Evolutionary conservation across 208 protist species (phyloP).

Genomic region (Kentomonas sorsogonicus): DNA sequence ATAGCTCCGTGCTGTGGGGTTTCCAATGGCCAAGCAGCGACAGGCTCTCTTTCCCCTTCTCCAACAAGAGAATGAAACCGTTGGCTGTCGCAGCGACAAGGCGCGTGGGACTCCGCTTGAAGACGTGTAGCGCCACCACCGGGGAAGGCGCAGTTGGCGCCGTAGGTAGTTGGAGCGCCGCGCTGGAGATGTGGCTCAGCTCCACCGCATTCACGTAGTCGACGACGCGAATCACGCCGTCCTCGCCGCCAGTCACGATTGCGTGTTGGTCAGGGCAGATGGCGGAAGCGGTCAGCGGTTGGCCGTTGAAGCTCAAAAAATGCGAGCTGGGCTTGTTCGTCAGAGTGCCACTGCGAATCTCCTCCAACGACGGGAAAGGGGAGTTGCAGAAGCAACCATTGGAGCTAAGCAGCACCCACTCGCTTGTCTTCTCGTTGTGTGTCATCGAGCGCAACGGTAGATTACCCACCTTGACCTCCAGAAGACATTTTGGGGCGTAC

Average conservation of each 20-base stretch:
- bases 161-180: conserved; percentile 1
- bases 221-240: conserved; percentile 89
- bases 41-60: conserved; percentile 18
- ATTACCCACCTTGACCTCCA: conserved; percentile 50
- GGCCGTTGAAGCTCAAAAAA: conserved; percentile 70
- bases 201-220: conserved; percentile 80
- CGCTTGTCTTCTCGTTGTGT: conserved; percentile 18
- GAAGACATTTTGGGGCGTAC: conserved; percentile 73
- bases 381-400: conserved; percentile 41
- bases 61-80: conserved; percentile 67
- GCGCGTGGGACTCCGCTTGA: background rate
- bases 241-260: conserved; percentile 84
- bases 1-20: conserved; percentile 57
- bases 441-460: conserved; percentile 71
- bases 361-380: conserved; percentile 21
- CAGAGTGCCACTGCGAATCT: conserved; percentile 14
- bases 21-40: conserved; percentile 55
- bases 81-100: conserved; percentile 67
- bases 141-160: too few species aligned
- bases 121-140: background rate
- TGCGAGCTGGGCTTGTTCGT: background rate
- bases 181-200: conserved; percentile 23
- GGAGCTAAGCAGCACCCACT: conserved; percentile 88
- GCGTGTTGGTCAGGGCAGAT: conserved; percentile 75
- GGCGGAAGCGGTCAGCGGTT: conserved; percentile 70